These are phyloP conservation scores for Coemansia sp. DNA, from an alignment of 192 early-diverging fungal genomes.

Conservation along the genomic window DNA sequence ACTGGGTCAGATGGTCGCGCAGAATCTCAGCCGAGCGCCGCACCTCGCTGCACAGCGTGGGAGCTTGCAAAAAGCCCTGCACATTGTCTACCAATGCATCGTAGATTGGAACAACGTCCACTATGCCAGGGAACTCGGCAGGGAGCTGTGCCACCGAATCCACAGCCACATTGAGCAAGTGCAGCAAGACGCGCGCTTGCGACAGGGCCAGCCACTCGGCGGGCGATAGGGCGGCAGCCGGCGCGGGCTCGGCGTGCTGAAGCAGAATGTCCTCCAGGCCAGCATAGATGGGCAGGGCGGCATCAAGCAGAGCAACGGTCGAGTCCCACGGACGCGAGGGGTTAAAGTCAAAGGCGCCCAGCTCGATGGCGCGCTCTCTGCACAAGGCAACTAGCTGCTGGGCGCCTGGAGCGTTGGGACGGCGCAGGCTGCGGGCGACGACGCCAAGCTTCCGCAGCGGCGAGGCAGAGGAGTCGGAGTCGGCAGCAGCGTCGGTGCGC, in stretches of 20 bases:
- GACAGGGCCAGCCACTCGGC: slow-evolving; percentile 52
- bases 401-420: slow-evolving; percentile 4
- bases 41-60: slow-evolving; percentile 24
- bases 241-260: not conserved
- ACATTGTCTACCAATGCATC: slow-evolving; percentile 40
- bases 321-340: slow-evolving; percentile 35
- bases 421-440: slow-evolving; percentile 16
- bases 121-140: slow-evolving; percentile 39
- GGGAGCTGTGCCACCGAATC: slow-evolving; percentile 15
- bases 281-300: slow-evolving; percentile 19
- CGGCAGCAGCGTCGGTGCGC: not conserved
- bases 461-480: not conserved
- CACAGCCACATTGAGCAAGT: slow-evolving; percentile 21
- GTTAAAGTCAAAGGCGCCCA: slow-evolving; percentile 28
- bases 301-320: slow-evolving; percentile 29
- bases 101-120: slow-evolving; percentile 49
- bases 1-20: slow-evolving; percentile 43
- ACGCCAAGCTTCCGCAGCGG: slow-evolving; percentile 34
- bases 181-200: slow-evolving; percentile 40
- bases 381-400: slow-evolving; percentile 47
- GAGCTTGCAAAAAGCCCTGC: slow-evolving; percentile 25
- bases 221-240: slow-evolving; percentile 10
- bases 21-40: slow-evolving; percentile 31
- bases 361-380: slow-evolving; percentile 23
- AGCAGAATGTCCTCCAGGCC: slow-evolving; percentile 25